A percentile compares a stretch with the other conserved stretches of the same genome.
These are phyloP conservation scores for Dissophora ornata DNA, from an alignment of 192 early-diverging fungal species.

Conservation along the genomic window DNA sequence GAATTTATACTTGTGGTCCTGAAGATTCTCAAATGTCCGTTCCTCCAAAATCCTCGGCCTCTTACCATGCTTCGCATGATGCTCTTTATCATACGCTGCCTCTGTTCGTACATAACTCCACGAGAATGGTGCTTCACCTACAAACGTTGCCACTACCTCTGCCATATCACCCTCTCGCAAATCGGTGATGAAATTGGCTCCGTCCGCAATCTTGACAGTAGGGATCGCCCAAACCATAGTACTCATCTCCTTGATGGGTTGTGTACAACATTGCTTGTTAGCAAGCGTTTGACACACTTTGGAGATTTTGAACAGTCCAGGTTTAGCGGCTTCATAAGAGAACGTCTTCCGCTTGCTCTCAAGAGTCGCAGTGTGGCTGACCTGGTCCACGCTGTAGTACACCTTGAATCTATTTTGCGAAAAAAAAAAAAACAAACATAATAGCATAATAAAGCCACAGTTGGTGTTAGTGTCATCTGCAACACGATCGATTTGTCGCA, in stretches of 20 bases:
- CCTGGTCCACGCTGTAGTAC: constrained; percentile 33
- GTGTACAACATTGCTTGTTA: constrained; percentile 42
- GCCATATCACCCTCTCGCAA: constrained; percentile 34
- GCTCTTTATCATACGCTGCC: constrained; percentile 32
- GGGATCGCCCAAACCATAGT: constrained; percentile 38
- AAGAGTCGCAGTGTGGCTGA: constrained; percentile 11
- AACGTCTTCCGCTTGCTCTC: constrained; percentile 20
- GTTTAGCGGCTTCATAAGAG: constrained; percentile 18
- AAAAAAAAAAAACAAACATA: not conserved
- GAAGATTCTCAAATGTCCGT: constrained; percentile 5
- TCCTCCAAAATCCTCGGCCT: constrained; percentile 14
- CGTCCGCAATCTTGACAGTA: constrained; percentile 29
- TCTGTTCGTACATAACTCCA: constrained; percentile 33
- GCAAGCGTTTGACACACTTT: constrained; percentile 40
- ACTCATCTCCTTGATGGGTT: constrained; percentile 24
- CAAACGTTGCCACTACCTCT: constrained; percentile 35
- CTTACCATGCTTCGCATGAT: constrained; percentile 17
- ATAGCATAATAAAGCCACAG: not conserved
- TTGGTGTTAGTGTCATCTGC: too few species aligned
- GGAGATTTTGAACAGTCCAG: constrained; percentile 26
- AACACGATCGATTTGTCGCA: too few species aligned
- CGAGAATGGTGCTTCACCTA: constrained; percentile 39
- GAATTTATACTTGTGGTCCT: constrained; percentile 22
- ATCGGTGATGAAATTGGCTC: constrained; percentile 31
- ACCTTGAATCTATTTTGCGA: constrained; percentile 30